Evolutionary conservation across 805 yeast genomes (phyloP).

Genomic region (Suhomyces xylopsoci): DNA sequence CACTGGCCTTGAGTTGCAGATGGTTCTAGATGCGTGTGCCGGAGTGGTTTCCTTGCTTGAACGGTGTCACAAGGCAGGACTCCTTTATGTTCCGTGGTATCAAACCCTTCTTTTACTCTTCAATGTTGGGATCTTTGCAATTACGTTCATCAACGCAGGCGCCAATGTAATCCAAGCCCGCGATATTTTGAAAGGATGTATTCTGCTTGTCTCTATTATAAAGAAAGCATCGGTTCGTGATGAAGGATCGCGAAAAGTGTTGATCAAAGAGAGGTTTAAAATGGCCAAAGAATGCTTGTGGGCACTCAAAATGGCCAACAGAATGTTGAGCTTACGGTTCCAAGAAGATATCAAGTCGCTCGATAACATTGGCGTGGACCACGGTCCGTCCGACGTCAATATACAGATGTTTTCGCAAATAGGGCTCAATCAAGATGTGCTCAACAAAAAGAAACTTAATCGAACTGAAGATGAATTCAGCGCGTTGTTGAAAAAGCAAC

Average conservation of each 20-base stretch:
- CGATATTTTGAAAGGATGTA: constrained; percentile 20
- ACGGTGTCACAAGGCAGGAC: constrained; percentile 25
- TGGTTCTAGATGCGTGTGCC: constrained; percentile 28
- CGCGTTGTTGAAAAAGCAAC: constrained; percentile 16
- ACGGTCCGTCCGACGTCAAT: constrained; percentile 52
- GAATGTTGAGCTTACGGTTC: constrained; percentile 45
- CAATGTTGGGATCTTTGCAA: constrained; percentile 40
- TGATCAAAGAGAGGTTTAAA: constrained; percentile 34
- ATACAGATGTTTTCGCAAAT: constrained; percentile 46
- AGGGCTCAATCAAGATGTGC: constrained; percentile 24
- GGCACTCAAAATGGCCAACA: constrained; percentile 56
- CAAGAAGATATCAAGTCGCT: constrained; percentile 39
- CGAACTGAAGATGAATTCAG: constrained; percentile 16
- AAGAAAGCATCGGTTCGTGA: constrained; percentile 31
- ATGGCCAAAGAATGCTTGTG: constrained; percentile 64
- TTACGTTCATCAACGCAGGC: constrained; percentile 46
- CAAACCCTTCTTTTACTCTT: constrained; percentile 42
- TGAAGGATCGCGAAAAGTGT: constrained; percentile 23
- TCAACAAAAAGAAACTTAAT: constrained; percentile 3
- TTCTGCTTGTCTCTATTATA: constrained; percentile 19
- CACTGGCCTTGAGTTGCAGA: constrained; percentile 28
- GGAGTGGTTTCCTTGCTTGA: constrained; percentile 29
- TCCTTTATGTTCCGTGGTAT: constrained; percentile 52
- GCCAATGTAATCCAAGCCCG: constrained; percentile 21
- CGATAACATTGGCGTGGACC: constrained; percentile 46